phyloP scores from a whole-genome alignment of 1,284 basidiomycete species.

The Heterobasidion irregulare region DNA sequence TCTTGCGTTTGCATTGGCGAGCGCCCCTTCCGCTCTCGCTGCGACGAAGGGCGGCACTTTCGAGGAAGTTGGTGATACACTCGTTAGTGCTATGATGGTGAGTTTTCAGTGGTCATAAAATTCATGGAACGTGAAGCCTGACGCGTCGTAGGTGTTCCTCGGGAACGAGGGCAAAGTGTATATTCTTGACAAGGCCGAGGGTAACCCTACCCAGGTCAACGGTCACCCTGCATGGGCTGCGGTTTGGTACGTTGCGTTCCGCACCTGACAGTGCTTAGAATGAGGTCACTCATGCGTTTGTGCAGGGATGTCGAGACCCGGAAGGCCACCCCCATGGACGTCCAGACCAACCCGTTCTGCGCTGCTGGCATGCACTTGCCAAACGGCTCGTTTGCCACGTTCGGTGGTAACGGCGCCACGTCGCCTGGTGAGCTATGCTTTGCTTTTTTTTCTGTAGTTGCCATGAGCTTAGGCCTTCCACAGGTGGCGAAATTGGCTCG shows the following conservation, averaged over 20 bases:
- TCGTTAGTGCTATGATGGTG: slow-evolving; percentile 62
- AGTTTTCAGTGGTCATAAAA: not conserved
- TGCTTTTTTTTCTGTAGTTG: not conserved
- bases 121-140: not conserved
- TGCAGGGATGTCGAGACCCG: not conserved
- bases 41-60: slow-evolving; percentile 32
- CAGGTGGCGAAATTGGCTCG: slow-evolving; percentile 41
- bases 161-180: slow-evolving; percentile 34
- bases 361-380: slow-evolving; percentile 55
- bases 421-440: slow-evolving; percentile 28
- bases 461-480: not conserved
- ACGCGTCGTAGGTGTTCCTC: slow-evolving; percentile 30
- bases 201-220: slow-evolving; percentile 42
- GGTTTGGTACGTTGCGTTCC: slow-evolving; percentile 19
- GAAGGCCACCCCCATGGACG: slow-evolving; percentile 52
- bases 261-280: not conserved
- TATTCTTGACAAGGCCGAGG: slow-evolving; percentile 41
- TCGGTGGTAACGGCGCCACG: slow-evolving; percentile 56
- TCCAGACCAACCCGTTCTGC: slow-evolving; percentile 79
- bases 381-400: slow-evolving; percentile 33
- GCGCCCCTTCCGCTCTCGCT: slow-evolving; percentile 18
- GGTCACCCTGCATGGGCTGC: slow-evolving; percentile 32
- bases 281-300: not conserved
- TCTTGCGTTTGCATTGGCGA: slow-evolving; percentile 28
- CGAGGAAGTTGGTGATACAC: slow-evolving; percentile 41